Base-by-base conservation (phyloP, 352 stramenopile species). In the Phytophthora fragariaefolia region DNA sequence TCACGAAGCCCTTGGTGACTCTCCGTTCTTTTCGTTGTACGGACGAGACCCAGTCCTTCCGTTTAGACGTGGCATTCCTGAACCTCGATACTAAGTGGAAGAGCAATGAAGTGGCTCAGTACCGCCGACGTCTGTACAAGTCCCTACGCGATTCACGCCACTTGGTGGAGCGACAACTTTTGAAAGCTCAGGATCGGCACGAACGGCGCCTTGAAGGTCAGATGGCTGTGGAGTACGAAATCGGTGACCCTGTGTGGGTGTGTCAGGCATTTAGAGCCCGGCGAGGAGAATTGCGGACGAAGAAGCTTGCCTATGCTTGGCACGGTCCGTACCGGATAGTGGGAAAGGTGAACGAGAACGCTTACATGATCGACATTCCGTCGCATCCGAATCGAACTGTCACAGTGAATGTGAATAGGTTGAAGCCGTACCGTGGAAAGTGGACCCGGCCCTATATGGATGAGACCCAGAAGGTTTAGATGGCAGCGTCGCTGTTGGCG, bases 11-110 rank as follows among this genome's bases (percentile, higher is more conserved):
- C 10, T 66, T 0, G 58, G 58, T 12, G 58, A 66, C 17, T 49
- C 48, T 0, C n/a, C n/a, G n/a, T n/a, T n/a, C n/a, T n/a, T n/a
- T 24, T 51, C 30, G 2, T 6, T 60, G 9, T 60, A 51, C 26
- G 53, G 53, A 12, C 34, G 53, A 30, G 48, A 58, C 13, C 36
- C 40, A 4, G 38, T 55, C 1, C 12, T 60, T 0, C 58, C 58
- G 5, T 20, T n/a, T 66, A 13, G 58, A 58, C 20, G 17, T 66
- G 0, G 58, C 58, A 10, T 66, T 66, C 9, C 27, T 66, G 15
- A 66, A 58, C 28, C 2, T 52, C 6, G n/a, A n/a, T n/a, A n/a
- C n/a, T n/a, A n/a, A n/a, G n/a, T n/a, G n/a, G n/a, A n/a, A n/a
- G n/a, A n/a, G n/a, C n/a, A n/a, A n/a, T n/a, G n/a, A n/a, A n/a